phyloP scores from a whole-genome alignment of 1,284 basidiomycete species.

The Papiliotrema flavescens region DNA sequence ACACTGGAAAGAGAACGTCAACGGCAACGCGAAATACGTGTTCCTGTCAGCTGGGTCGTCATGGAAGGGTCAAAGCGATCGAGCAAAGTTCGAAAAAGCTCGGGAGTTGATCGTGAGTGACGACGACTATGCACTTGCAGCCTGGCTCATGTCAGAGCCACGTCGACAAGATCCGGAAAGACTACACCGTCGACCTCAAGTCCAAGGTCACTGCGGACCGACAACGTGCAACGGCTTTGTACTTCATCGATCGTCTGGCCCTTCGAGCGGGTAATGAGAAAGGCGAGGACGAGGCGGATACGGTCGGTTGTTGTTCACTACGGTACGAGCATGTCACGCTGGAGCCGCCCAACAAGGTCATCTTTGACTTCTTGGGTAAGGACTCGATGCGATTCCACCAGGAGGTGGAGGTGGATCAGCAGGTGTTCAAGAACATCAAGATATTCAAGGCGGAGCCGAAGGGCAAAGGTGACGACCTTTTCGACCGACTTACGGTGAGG shows the following conservation, averaged over 20 bases:
- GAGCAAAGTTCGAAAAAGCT: constrained; percentile 94
- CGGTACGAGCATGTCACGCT: constrained; percentile 92
- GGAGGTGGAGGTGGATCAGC: constrained; percentile 75
- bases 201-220: constrained; percentile 87
- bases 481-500: constrained; percentile 87
- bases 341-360: constrained; percentile 71
- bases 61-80: constrained; percentile 93
- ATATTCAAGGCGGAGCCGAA: constrained; percentile 88
- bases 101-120: constrained; percentile 77
- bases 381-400: constrained; percentile 96
- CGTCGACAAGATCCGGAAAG: constrained; percentile 80
- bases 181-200: constrained; percentile 79
- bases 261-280: constrained; percentile 98
- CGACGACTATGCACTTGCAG: not conserved
- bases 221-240: constrained; percentile 92
- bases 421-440: constrained; percentile 86
- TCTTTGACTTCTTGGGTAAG: constrained; percentile 96
- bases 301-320: constrained; percentile 92
- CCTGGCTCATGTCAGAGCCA: constrained; percentile 60
- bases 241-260: constrained; percentile 92
- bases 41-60: constrained; percentile 91
- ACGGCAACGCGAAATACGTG: constrained; percentile 89
- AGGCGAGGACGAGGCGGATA: constrained; percentile 95
- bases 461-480: constrained; percentile 79
- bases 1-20: constrained; percentile 95